Evolutionary conservation across 2,329 filamentous ascomycete genomes (phyloP).

Genomic region (Didymella lethalis): DNA sequence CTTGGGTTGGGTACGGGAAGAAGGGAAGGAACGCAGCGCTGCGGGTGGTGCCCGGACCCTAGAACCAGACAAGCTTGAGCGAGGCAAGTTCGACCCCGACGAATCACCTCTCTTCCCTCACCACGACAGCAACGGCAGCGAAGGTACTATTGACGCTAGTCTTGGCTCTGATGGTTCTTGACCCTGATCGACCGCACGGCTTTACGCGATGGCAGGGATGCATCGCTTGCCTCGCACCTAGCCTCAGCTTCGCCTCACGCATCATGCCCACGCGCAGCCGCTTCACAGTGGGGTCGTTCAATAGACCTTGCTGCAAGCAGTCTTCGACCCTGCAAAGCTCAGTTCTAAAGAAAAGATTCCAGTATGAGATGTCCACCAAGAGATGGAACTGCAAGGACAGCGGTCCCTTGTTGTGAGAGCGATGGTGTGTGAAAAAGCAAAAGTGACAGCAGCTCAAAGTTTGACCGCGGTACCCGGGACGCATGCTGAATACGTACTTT

Average conservation of each 20-base stretch:
- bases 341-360: not conserved
- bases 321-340: not conserved
- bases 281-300: conserved; percentile 2
- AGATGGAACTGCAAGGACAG: conserved; percentile 7
- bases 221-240: not conserved
- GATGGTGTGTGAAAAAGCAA: conserved; percentile 13
- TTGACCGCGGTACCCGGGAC: not conserved
- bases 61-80: not conserved
- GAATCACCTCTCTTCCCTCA: conserved; percentile 7
- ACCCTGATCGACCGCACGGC: conserved; percentile 7
- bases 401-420: conserved; percentile 1
- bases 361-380: not conserved
- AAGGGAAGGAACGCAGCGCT: conserved; percentile 4
- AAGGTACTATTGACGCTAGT: conserved; percentile 5
- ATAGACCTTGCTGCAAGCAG: conserved; percentile 8
- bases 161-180: conserved; percentile 9
- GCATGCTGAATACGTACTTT: not conserved
- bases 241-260: conserved; percentile 3
- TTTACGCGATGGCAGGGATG: conserved; percentile 8
- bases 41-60: conserved; percentile 4
- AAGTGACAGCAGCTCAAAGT: conserved; percentile 6
- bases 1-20: conserved; percentile 3
- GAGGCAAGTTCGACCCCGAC: conserved; percentile 1
- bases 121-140: not conserved
- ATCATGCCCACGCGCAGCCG: conserved; percentile 3